A percentile compares a stretch with the other conserved stretches of the same genome.
Evolutionary conservation across 1,139 yeast genomes (phyloP).

Genomic region (Kodamaea ohmeri): DNA sequence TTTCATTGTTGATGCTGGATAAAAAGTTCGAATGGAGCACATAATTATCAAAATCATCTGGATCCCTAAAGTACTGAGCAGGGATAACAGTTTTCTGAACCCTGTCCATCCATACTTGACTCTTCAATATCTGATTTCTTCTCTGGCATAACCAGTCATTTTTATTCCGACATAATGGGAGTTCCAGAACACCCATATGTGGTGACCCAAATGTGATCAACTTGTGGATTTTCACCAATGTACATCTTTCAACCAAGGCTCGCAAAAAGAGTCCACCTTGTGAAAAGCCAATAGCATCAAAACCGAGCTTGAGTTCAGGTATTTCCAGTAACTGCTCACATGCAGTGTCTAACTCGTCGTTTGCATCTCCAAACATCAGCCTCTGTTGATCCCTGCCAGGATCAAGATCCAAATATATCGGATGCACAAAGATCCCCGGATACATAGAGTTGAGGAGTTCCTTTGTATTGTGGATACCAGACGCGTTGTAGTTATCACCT

Average conservation of each 20-base stretch:
- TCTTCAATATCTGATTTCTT: conserved; percentile 53
- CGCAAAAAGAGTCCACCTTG: conserved; percentile 79
- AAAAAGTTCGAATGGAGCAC: conserved; percentile 51
- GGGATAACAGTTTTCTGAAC: conserved; percentile 62
- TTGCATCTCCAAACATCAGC: conserved; percentile 61
- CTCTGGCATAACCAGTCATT: conserved; percentile 61
- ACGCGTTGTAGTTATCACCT: conserved; percentile 70
- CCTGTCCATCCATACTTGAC: conserved; percentile 58
- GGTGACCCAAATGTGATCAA: conserved; percentile 80
- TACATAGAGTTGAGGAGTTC: conserved; percentile 40
- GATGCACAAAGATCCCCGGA: conserved; percentile 54
- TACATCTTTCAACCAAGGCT: conserved; percentile 59
- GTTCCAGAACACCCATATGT: conserved; percentile 71
- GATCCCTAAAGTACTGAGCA: conserved; percentile 74
- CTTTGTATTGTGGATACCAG: conserved; percentile 51
- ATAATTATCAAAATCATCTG: conserved; percentile 45
- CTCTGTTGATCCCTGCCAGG: conserved; percentile 51
- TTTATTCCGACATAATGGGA: conserved; percentile 56
- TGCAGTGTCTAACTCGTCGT: conserved; percentile 33
- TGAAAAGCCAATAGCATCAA: conserved; percentile 76
- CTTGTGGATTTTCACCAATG: conserved; percentile 46
- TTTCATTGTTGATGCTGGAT: conserved; percentile 68
- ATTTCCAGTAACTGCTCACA: conserved; percentile 41
- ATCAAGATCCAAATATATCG: conserved; percentile 50
- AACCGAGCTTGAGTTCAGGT: conserved; percentile 50